phyloP scores from a whole-genome alignment of 139 green algal species.

The Penium margaritaceum region DNA sequence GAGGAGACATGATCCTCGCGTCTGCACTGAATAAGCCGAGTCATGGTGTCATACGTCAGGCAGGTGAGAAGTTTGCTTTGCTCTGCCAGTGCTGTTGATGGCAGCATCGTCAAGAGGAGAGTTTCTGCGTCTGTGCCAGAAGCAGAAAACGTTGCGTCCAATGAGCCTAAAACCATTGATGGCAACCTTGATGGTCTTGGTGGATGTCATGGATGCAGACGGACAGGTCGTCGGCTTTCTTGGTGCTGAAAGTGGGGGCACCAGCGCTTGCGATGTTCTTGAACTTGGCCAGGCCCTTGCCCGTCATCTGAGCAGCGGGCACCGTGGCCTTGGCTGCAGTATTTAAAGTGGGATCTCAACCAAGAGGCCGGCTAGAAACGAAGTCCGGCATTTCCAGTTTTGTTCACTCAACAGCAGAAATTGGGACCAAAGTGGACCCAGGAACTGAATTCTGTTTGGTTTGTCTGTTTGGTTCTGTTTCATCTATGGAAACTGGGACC shows the following conservation, averaged over 20 bases:
- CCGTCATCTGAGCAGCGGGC: too few relatives aligned
- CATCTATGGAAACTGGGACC: too few relatives aligned
- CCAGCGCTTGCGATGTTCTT: background rate
- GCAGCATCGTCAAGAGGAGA: constrained; percentile 62
- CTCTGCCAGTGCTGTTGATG: constrained; percentile 58
- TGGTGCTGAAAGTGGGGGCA: too few relatives aligned
- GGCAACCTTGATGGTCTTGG: constrained; percentile 77
- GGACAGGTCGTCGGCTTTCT: background rate
- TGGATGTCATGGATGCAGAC: background rate
- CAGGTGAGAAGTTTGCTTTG: constrained; percentile 54
- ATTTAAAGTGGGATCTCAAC: too few relatives aligned
- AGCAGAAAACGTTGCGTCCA: constrained; percentile 68
- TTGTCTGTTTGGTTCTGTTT: too few relatives aligned
- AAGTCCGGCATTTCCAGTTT: too few relatives aligned
- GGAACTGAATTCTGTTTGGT: too few relatives aligned
- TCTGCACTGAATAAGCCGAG: constrained; percentile 57
- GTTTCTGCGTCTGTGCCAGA: constrained; percentile 56
- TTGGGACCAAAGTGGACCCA: too few relatives aligned
- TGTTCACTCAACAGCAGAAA: too few relatives aligned
- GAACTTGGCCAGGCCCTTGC: background rate
- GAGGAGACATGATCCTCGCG: constrained; percentile 51
- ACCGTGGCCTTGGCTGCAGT: too few relatives aligned
- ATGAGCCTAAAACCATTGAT: constrained; percentile 99
- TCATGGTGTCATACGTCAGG: constrained; percentile 60
- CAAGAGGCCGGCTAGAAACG: too few relatives aligned